phyloP scores from a whole-genome alignment of 179 eudicot genomes.

The Pouteria campechiana region DNA sequence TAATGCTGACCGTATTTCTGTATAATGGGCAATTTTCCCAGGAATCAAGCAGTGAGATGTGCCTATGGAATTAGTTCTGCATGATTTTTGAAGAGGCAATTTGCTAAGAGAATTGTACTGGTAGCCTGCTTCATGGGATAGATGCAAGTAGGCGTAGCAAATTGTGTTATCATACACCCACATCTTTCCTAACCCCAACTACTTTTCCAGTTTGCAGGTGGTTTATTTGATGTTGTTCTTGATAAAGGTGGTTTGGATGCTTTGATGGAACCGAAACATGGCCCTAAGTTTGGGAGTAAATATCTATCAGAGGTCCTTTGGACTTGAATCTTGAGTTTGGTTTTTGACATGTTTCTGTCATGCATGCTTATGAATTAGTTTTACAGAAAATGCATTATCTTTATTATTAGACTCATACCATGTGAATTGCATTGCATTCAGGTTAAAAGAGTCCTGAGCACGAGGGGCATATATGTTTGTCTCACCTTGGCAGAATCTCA shows the following conservation, averaged over 20 bases:
- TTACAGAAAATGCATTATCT: not conserved
- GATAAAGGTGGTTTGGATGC: conserved; percentile 98
- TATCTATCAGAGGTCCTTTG: conserved; percentile 79
- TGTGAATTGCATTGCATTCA: conserved; percentile 22
- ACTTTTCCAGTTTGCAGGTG: conserved; percentile 55
- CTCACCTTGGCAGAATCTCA: conserved; percentile 89
- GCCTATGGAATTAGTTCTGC: too few species aligned
- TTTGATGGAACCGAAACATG: conserved; percentile 89
- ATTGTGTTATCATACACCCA: not conserved
- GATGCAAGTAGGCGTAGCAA: too few species aligned
- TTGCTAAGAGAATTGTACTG: too few species aligned
- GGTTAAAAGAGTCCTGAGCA: conserved; percentile 79
- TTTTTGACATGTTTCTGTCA: conserved; percentile 12
- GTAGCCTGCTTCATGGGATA: too few species aligned
- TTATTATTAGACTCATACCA: conserved; percentile 4
- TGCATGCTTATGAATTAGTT: conserved; percentile 12
- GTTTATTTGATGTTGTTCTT: conserved; percentile 54
- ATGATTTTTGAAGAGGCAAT: too few species aligned
- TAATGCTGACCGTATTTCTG: too few species aligned
- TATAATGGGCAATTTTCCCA: too few species aligned
- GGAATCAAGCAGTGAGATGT: too few species aligned
- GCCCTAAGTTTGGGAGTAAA: conserved; percentile 58
- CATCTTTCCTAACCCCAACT: not conserved
- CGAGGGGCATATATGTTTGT: conserved; percentile 74
- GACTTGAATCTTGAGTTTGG: conserved; percentile 6